Base-by-base conservation (phyloP, 352 stramenopile species). In the Phytophthora megakarya region DNA sequence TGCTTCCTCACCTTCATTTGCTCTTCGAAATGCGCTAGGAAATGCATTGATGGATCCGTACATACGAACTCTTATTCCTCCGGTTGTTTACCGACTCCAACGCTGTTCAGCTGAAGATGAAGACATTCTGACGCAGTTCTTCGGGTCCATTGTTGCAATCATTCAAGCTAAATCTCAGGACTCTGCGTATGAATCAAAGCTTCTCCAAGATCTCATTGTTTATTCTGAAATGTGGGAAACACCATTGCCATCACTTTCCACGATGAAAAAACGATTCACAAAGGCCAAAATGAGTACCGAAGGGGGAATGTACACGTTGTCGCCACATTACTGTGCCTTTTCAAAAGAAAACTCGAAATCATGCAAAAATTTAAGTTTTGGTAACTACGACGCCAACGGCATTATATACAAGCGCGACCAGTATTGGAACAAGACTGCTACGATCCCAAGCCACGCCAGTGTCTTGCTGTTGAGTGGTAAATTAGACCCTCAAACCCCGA, bases 401-500 rank as follows among this genome's bases (percentile, higher is more conserved):
- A 65, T 86, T 35, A 35, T 72, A 16, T 89, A 89, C 54, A 39
- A 71, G 32, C 73, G 69, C 3, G 75, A 88, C 47, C 46, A 76
- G 35, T 85, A 84, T 59, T 89, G 70, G 70, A 84, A 84, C 60
- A 52, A 72, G 9, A 67, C 57, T 9, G 73, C 76, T 7, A 62
- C 37, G 9, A 78, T 84, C 26, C 71, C 77, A 2, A 59, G 13
- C 5, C 61, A 76, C 11, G 60, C 75, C 1, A 83, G 67, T 33
- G 77, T 87, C 13, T 35, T 89, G 6, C 28, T 89, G 19, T 21
- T 89, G 28, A 86, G 72, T 45, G 50, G 70, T 15, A 82, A 79
- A 43, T 13, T 89, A 19, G 76, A 86, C 22, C 64, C 78, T 3
- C 69, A 83, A 55, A 84, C 76, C 4, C 73, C 72, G 8, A 51